phyloP scores from a whole-genome alignment of 768 basidiomycete species.

The Multifurca ochricompacta region DNA sequence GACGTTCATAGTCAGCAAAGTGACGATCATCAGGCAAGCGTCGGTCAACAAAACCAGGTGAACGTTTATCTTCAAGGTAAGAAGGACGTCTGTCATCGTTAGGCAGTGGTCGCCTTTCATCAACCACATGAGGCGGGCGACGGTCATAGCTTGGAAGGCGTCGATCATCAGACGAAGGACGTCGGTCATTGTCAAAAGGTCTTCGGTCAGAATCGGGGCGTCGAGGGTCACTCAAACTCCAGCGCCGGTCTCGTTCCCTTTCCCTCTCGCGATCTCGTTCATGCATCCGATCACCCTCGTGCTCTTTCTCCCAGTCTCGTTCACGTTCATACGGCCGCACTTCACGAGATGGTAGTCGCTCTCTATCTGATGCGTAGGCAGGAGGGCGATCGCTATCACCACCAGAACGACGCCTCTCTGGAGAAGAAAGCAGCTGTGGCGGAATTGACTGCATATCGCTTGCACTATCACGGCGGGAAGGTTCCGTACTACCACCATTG shows the following conservation, averaged over 20 bases:
- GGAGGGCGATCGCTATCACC: slow-evolving; percentile 21
- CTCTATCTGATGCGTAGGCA: slow-evolving; percentile 24
- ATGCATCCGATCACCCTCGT: slow-evolving; percentile 20
- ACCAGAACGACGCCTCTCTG: slow-evolving; percentile 17
- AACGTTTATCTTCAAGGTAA: slow-evolving; percentile 20
- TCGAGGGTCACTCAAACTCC: slow-evolving; percentile 27
- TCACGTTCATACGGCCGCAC: slow-evolving; percentile 29
- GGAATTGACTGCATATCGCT: background rate
- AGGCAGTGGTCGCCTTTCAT: slow-evolving; percentile 7
- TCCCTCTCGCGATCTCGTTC: slow-evolving; percentile 14
- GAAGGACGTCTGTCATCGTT: slow-evolving; percentile 22
- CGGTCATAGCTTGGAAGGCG: slow-evolving; percentile 28
- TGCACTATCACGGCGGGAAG: background rate
- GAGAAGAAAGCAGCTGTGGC: slow-evolving; percentile 1
- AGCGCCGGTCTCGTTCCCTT: slow-evolving; percentile 31
- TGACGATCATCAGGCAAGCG: background rate
- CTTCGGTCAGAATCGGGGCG: slow-evolving; percentile 35
- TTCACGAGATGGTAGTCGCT: slow-evolving; percentile 23
- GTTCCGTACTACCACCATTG: background rate
- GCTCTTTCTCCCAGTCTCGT: slow-evolving; percentile 32
- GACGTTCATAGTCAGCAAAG: slow-evolving; percentile 17
- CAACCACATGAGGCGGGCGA: slow-evolving; percentile 7
- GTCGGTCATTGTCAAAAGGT: slow-evolving; percentile 31
- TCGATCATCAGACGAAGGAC: slow-evolving; percentile 40
- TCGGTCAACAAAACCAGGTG: slow-evolving; percentile 13